Conservation (phyloP, 2,329 filamentous ascomycete genomes). For the Talaromyces sp. region DNA sequence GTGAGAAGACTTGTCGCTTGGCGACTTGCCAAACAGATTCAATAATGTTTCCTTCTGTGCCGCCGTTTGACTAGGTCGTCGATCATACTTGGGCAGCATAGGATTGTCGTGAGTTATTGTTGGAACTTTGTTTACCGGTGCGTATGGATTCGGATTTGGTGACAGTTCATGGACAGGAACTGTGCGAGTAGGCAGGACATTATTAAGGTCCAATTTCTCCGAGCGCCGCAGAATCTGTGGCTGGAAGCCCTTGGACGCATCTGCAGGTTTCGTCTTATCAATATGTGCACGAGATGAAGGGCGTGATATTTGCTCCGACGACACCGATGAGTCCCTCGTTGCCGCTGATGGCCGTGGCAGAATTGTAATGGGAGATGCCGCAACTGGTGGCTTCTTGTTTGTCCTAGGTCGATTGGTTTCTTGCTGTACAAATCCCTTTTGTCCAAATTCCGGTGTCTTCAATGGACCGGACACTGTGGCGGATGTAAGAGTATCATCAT, state of each 20-base stretch:
- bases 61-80: conserved; percentile 35
- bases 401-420: conserved; percentile 19
- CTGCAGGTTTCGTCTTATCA: conserved; percentile 17
- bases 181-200: conserved; percentile 22
- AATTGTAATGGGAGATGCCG: conserved; percentile 33
- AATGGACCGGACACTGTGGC: conserved; percentile 37
- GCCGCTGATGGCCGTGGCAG: conserved; percentile 28
- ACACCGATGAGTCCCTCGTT: conserved; percentile 21
- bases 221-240: conserved; percentile 51
- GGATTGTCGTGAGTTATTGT: conserved; percentile 14
- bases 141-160: conserved; percentile 11
- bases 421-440: conserved; percentile 21
- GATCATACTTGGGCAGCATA: conserved; percentile 25
- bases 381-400: conserved; percentile 16
- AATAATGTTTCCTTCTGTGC: conserved; percentile 48
- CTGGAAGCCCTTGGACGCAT: conserved; percentile 44
- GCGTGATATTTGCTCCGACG: conserved; percentile 11
- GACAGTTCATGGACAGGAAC: conserved; percentile 19
- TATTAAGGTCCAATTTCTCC: conserved; percentile 31
- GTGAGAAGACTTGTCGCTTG: conserved; percentile 19
- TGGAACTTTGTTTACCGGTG: conserved; percentile 9
- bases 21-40: conserved; percentile 57
- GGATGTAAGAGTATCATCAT: conserved; percentile 21
- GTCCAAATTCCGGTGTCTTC: conserved; percentile 35
- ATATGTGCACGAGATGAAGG: conserved; percentile 13